Conservation (phyloP, 768 basidiomycete species). For the Hemileccinum impolitum region DNA sequence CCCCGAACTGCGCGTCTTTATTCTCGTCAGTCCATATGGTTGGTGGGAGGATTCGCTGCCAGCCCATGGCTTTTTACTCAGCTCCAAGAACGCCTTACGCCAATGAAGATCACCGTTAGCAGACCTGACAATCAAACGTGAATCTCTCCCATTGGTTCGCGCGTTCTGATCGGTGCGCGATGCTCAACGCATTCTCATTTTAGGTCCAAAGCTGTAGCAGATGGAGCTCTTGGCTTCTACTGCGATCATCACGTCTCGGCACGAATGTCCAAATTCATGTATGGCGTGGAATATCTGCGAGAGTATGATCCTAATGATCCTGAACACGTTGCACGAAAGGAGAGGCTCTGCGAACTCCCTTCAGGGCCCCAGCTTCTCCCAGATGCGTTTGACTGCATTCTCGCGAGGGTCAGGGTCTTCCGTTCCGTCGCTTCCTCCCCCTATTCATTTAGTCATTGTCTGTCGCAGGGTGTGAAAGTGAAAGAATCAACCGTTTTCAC, state of each 20-base stretch:
- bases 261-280: slow-evolving; percentile 77
- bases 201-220: slow-evolving; percentile 82
- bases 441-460: slow-evolving; percentile 14
- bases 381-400: slow-evolving; percentile 80
- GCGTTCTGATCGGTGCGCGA: not conserved
- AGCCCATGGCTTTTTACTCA: slow-evolving; percentile 79
- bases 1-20: slow-evolving; percentile 5
- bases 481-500: slow-evolving; percentile 81
- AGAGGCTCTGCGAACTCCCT: slow-evolving; percentile 69
- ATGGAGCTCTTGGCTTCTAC: slow-evolving; percentile 82
- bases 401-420: slow-evolving; percentile 52
- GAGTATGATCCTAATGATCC: slow-evolving; percentile 62
- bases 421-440: not conserved
- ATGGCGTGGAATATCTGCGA: slow-evolving; percentile 76
- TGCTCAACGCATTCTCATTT: slow-evolving; percentile 5
- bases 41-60: slow-evolving; percentile 82
- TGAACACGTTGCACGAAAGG: slow-evolving; percentile 62
- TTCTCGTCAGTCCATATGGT: slow-evolving; percentile 62
- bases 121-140: slow-evolving; percentile 80
- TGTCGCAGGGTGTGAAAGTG: slow-evolving; percentile 59
- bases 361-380: slow-evolving; percentile 75
- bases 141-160: slow-evolving; percentile 20
- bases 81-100: slow-evolving; percentile 62
- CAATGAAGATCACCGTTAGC: slow-evolving; percentile 58
- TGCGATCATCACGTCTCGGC: slow-evolving; percentile 83